phyloP scores from a whole-genome alignment of 306 rosid genomes.

The Medicago ruthenica region DNA sequence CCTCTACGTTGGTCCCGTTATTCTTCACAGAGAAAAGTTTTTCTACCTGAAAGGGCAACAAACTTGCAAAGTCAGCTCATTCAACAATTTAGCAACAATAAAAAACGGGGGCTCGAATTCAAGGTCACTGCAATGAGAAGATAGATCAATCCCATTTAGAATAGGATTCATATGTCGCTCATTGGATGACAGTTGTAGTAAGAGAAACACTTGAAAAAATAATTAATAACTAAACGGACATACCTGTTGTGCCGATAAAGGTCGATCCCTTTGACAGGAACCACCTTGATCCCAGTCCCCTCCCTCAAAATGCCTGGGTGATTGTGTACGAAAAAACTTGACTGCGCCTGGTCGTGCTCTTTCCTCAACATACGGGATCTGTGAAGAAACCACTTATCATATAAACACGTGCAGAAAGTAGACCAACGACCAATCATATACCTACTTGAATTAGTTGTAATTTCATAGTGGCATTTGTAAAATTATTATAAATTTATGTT shows the following conservation, averaged over 20 bases:
- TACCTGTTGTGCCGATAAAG: conserved; percentile 72
- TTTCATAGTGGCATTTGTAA: conserved; percentile 20
- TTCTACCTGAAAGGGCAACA: conserved; percentile 65
- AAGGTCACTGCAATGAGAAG: no score
- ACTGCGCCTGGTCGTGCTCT: conserved; percentile 53
- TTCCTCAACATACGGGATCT: conserved; percentile 62
- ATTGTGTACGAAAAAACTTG: conserved; percentile 84
- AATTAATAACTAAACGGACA: conserved; percentile 6
- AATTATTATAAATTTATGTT: conserved; percentile 8
- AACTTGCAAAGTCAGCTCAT: conserved; percentile 18
- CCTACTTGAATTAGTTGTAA: conserved; percentile 1
- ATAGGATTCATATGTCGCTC: not conserved
- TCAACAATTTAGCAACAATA: conserved; percentile 28
- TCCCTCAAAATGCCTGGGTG: conserved; percentile 95
- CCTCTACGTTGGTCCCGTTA: conserved; percentile 85
- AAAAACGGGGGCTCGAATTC: not conserved
- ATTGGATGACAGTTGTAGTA: not conserved
- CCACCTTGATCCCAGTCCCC: conserved; percentile 98
- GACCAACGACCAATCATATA: not conserved
- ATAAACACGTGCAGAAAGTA: conserved; percentile 25
- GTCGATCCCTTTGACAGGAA: conserved; percentile 66
- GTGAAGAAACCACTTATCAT: conserved; percentile 29
- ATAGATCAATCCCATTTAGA: not conserved
- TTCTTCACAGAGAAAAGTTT: conserved; percentile 72
- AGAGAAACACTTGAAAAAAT: not conserved